A percentile compares a stretch with the other conserved stretches of the same genome.
phyloP scores from a whole-genome alignment of 2,329 filamentous ascomycete species.

The Beauveria sp. region DNA sequence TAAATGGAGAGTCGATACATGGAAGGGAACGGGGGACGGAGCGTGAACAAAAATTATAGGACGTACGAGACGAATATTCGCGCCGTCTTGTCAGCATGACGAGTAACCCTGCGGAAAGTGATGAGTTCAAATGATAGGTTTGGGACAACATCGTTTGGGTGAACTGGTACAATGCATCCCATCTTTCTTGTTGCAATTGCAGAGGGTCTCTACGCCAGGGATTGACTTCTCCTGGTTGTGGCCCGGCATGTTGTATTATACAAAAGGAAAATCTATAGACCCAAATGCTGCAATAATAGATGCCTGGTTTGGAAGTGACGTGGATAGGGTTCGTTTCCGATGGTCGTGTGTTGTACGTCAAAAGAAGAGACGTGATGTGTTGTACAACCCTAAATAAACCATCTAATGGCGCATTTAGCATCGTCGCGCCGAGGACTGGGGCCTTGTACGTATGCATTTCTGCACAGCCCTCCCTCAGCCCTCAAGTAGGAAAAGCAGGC shows the following conservation, averaged over 20 bases:
- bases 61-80: background rate
- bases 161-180: background rate
- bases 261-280: slow-evolving; percentile 18
- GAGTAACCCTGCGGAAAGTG: background rate
- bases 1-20: slow-evolving; percentile 26
- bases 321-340: background rate
- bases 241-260: slow-evolving; percentile 24
- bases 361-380: too few species aligned
- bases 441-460: background rate
- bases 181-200: background rate
- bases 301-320: slow-evolving; percentile 11
- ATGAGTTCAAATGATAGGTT: background rate
- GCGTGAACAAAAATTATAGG: background rate
- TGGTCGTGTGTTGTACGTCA: background rate
- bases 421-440: background rate
- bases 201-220: background rate
- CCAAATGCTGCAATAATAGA: slow-evolving; percentile 18
- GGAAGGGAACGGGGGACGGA: background rate
- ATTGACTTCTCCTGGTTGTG: background rate
- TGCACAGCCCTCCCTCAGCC: background rate
- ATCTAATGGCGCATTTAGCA: background rate
- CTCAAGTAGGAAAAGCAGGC: background rate
- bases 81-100: background rate
- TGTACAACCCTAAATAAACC: background rate
- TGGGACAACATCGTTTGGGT: background rate